A percentile compares a stretch with the other conserved stretches of the same genome.
phyloP scores from a whole-genome alignment of 805 yeast genomes.

The Candida ortonii region DNA sequence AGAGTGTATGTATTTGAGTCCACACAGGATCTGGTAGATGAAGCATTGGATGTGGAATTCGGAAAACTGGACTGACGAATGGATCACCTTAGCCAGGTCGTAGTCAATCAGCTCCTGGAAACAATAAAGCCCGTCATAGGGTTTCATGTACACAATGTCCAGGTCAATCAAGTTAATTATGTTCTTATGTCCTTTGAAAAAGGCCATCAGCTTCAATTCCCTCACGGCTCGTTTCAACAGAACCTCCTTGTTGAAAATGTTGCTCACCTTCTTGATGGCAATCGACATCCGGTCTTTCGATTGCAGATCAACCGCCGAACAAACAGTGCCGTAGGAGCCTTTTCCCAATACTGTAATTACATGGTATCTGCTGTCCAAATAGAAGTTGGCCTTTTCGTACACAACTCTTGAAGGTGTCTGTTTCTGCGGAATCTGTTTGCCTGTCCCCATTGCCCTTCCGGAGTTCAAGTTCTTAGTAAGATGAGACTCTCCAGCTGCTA shows the following conservation, averaged over 20 bases:
- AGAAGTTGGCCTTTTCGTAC: conserved; percentile 57
- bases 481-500: conserved; percentile 13
- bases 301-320: conserved; percentile 62
- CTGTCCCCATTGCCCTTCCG: conserved; percentile 9
- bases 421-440: conserved; percentile 15
- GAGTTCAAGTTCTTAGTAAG: conserved; percentile 16
- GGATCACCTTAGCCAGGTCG: conserved; percentile 79
- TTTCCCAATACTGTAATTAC: conserved; percentile 63
- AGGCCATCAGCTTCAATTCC: conserved; percentile 77
- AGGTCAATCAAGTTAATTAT: conserved; percentile 72
- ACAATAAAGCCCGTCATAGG: conserved; percentile 85
- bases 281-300: conserved; percentile 38
- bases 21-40: conserved; percentile 79
- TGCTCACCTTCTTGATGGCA: conserved; percentile 80
- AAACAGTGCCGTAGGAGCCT: conserved; percentile 86
- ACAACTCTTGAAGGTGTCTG: conserved; percentile 27
- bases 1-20: conserved; percentile 82
- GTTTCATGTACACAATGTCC: conserved; percentile 62
- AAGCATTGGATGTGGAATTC: conserved; percentile 78
- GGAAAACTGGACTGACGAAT: conserved; percentile 72
- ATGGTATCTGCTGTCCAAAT: conserved; percentile 58
- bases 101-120: conserved; percentile 82
- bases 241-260: conserved; percentile 64
- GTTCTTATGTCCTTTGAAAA: conserved; percentile 82
- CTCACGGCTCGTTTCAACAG: conserved; percentile 77